Base-by-base conservation (phyloP, 2,329 filamentous ascomycete species). In the Fusarium subtropicale region DNA sequence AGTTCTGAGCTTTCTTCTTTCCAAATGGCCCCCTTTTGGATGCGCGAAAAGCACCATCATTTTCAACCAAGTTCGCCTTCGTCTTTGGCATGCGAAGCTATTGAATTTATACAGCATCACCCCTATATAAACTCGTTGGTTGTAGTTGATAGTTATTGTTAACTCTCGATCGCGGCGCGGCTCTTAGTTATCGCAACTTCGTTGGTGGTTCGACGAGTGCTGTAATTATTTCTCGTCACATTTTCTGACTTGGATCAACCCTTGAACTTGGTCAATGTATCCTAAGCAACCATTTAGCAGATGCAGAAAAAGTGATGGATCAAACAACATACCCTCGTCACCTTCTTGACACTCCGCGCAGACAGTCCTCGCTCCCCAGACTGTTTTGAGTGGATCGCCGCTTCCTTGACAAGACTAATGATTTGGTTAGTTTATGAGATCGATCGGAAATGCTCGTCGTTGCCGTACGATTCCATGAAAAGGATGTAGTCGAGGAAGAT, bases 401-500 rank as follows among this genome's bases (percentile, higher is more conserved):
- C 91, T 81, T 96, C 93, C 71, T 91, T 93, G 78, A 97, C 86
- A 54, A 97, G 83, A 44, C 92, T 94, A 71, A 48, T 18, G 8
- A 26, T 41, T 42, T 7, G 16, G 13, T 69, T 56, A 55, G 58
- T 24, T 39, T 11, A 7, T 16, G 10, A 24, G 3, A n/a, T 30
- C 30, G 8, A 5, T 31, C 13, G 9, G 22, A 30, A 18, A 11
- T n/a, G 12, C 10, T 38, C 1, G 26, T 46, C 18, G 28, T 18
- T 33, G 26, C 39, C 82, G 54, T 79, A 88, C 87, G 82, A 84
- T 76, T 89, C 86, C 87, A 97, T 90, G 72, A 97, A 97, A 3
- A 96, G 84, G 69, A 92, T 87, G 70, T 97, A 97, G 76, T 96
- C 90, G 60, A 97, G 84, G 74, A 92, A 97, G 66, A 97, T 91